phyloP scores from a whole-genome alignment of 1,139 yeast species.

The Hanseniaspora gamundiae region DNA sequence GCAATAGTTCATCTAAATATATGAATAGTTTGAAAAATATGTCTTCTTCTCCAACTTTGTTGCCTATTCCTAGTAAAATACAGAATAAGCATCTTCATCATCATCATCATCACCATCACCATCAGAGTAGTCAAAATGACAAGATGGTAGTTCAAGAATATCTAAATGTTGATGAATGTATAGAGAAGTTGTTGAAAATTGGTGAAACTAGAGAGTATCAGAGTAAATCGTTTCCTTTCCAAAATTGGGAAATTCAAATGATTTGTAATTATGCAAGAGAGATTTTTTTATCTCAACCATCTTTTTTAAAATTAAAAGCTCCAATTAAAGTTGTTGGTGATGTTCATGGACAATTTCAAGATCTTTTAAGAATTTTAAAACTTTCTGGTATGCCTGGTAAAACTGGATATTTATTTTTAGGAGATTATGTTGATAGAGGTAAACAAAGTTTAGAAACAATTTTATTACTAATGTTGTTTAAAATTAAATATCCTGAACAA shows the following conservation, averaged over 20 bases:
- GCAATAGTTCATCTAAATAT: neutral
- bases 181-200: conserved; percentile 20
- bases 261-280: conserved; percentile 59
- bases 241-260: conserved; percentile 44
- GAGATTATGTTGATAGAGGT: conserved; percentile 83
- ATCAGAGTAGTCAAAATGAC: neutral
- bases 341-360: conserved; percentile 75
- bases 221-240: conserved; percentile 25
- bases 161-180: conserved; percentile 22
- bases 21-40: neutral
- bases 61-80: neutral
- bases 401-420: conserved; percentile 65
- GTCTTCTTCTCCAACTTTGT: conserved; percentile 2
- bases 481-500: conserved; percentile 72
- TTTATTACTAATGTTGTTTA: conserved; percentile 55
- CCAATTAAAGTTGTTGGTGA: conserved; percentile 85
- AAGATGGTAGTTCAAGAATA: conserved; percentile 2
- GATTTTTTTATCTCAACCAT: conserved; percentile 65
- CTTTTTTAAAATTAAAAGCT: conserved; percentile 61
- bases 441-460: conserved; percentile 75
- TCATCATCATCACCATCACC: conserved; percentile 6
- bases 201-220: conserved; percentile 20
- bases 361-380: conserved; percentile 60
- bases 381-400: conserved; percentile 73
- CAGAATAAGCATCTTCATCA: conserved; percentile 4